These are phyloP conservation scores for Picochlorum sp. DNA, from an alignment of 139 green algal species.

Conservation along the genomic window DNA sequence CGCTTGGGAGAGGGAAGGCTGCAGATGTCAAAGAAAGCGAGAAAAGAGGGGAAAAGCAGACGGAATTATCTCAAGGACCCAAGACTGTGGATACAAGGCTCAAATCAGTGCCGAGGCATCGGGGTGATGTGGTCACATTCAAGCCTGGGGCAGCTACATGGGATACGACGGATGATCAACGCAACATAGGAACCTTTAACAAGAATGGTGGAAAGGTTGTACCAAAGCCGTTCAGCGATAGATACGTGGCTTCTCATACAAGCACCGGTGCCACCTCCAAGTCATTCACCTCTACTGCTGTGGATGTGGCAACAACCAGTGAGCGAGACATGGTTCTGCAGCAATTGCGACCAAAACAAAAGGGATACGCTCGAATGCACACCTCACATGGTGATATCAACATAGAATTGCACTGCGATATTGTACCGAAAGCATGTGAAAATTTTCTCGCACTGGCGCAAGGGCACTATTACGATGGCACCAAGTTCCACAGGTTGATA, in stretches of 20 bases:
- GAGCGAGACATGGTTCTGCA: slow-evolving; percentile 41
- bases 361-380: slow-evolving; percentile 75
- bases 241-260: slow-evolving; percentile 19
- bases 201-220: slow-evolving; percentile 14
- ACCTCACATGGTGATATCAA: slow-evolving; percentile 82
- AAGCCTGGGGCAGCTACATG: slow-evolving; percentile 77
- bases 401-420: slow-evolving; percentile 85
- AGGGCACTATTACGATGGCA: slow-evolving; percentile 83
- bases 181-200: slow-evolving; percentile 4
- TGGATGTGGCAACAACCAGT: slow-evolving; percentile 46
- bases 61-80: slow-evolving; percentile 30
- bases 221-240: slow-evolving; percentile 32
- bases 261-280: slow-evolving; percentile 51
- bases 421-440: slow-evolving; percentile 80
- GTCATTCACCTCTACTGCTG: slow-evolving; percentile 78
- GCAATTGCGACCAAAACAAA: slow-evolving; percentile 72
- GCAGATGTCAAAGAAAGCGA: slow-evolving; percentile 38
- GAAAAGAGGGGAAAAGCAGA: too few species aligned
- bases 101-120: not conserved
- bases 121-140: slow-evolving; percentile 37
- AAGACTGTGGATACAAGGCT: slow-evolving; percentile 5
- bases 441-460: slow-evolving; percentile 90
- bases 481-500: slow-evolving; percentile 86
- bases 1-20: slow-evolving; percentile 11
- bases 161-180: slow-evolving; percentile 56